Percentiles rank a stretch among this genome's conserved stretches.
phyloP scores from a whole-genome alignment of 1,284 basidiomycete species.

The Moniliophthora roreri region DNA sequence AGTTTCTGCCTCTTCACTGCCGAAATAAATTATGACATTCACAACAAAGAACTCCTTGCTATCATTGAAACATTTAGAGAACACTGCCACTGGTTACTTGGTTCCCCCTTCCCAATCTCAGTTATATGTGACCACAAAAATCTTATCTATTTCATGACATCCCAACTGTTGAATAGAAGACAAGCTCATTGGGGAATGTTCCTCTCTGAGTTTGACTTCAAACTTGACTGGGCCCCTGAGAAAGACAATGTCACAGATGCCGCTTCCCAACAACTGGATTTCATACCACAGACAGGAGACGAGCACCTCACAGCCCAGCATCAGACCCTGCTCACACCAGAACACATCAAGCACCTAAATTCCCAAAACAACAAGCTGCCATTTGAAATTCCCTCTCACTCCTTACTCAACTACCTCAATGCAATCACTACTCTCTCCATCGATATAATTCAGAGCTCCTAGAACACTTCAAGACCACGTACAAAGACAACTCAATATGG shows the following conservation, averaged over 20 bases:
- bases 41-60: no score
- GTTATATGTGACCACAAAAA: neutral
- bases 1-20: no score
- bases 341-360: neutral
- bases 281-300: no score
- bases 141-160: no score
- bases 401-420: neutral
- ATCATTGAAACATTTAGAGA: no score
- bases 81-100: neutral
- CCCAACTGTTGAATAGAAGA: no score
- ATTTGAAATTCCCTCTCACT: neutral
- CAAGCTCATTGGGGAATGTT: no score
- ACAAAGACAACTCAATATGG: neutral
- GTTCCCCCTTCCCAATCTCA: neutral
- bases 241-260: slow-evolving; percentile 31
- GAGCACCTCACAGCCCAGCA: neutral
- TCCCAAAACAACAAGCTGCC: no score
- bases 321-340: neutral
- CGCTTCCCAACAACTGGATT: slow-evolving; percentile 14
- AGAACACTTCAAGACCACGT: neutral
- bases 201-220: no score
- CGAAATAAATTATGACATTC: no score
- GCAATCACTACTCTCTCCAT: neutral
- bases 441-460: neutral
- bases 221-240: slow-evolving; percentile 29